Evolutionary conservation across 768 basidiomycete species (phyloP).

Genomic region (Panus rudis): DNA sequence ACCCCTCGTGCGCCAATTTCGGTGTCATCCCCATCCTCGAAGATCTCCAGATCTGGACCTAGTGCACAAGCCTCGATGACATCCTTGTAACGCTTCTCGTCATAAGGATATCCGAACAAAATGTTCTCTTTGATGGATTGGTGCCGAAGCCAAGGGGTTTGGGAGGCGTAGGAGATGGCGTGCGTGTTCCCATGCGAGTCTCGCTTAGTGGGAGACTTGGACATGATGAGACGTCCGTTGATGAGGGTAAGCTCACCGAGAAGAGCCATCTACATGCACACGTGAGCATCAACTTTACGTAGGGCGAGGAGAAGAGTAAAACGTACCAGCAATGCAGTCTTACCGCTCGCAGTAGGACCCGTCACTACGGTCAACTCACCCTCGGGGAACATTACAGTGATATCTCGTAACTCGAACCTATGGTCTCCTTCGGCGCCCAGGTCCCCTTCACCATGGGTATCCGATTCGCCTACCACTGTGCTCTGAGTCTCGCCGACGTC

Average conservation of each 20-base stretch:
- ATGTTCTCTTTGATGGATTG: constrained; percentile 55
- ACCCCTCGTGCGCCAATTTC: constrained; percentile 79
- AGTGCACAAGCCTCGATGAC: constrained; percentile 86
- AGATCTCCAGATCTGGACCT: constrained; percentile 67
- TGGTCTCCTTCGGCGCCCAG: too few species aligned
- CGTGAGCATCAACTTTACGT: neutral
- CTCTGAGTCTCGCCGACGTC: constrained; percentile 16
- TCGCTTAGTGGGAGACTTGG: constrained; percentile 53
- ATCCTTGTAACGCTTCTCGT: constrained; percentile 64
- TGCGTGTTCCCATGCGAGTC: constrained; percentile 58
- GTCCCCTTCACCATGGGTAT: constrained; percentile 5
- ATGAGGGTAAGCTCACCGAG: constrained; percentile 65
- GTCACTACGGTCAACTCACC: constrained; percentile 65
- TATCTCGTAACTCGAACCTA: constrained; percentile 60
- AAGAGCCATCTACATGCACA: constrained; percentile 48
- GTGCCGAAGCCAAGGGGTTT: constrained; percentile 39
- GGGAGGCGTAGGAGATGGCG: constrained; percentile 39
- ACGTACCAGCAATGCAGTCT: constrained; percentile 68
- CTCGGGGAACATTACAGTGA: constrained; percentile 65
- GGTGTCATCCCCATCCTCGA: constrained; percentile 83
- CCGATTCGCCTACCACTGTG: constrained; percentile 9
- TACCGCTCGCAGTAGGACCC: constrained; percentile 77
- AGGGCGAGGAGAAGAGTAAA: neutral
- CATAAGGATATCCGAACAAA: constrained; percentile 46
- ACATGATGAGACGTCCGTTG: constrained; percentile 52